Conservation (phyloP, 768 basidiomycete species). For the Paxillus involutus region DNA sequence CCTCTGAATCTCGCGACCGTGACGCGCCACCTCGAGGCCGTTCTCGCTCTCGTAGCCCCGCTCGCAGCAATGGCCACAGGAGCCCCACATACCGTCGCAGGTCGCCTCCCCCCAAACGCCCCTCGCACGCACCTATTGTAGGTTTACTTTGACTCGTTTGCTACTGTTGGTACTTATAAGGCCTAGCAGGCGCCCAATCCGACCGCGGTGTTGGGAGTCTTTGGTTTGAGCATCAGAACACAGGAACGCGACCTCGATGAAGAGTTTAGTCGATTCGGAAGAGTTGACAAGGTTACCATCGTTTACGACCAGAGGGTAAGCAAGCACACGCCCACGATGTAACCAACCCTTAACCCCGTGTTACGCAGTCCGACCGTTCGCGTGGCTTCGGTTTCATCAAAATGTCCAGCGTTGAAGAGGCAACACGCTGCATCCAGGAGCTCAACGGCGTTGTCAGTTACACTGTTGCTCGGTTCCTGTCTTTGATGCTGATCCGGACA, state of each 20-base stretch:
- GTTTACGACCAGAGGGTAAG: slow-evolving; percentile 96
- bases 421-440: slow-evolving; percentile 81
- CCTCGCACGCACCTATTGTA: slow-evolving; percentile 74
- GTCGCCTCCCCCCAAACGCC: slow-evolving; percentile 61
- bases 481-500: slow-evolving; percentile 5
- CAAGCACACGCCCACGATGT: background rate
- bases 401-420: slow-evolving; percentile 89
- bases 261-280: slow-evolving; percentile 86
- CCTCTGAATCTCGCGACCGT: slow-evolving; percentile 48
- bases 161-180: slow-evolving; percentile 34
- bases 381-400: slow-evolving; percentile 98
- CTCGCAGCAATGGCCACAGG: slow-evolving; percentile 51
- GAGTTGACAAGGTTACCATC: slow-evolving; percentile 93
- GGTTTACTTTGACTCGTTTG: slow-evolving; percentile 32
- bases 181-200: slow-evolving; percentile 80
- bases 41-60: slow-evolving; percentile 73
- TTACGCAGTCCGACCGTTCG: slow-evolving; percentile 81
- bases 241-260: slow-evolving; percentile 92
- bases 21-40: slow-evolving; percentile 63
- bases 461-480: background rate
- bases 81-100: slow-evolving; percentile 59
- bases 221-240: slow-evolving; percentile 95
- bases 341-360: slow-evolving; percentile 20
- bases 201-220: slow-evolving; percentile 91
- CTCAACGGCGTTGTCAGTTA: slow-evolving; percentile 85